Evolutionary conservation across 2,329 filamentous ascomycete species (phyloP).

Genomic region (Cercospora beticola): DNA sequence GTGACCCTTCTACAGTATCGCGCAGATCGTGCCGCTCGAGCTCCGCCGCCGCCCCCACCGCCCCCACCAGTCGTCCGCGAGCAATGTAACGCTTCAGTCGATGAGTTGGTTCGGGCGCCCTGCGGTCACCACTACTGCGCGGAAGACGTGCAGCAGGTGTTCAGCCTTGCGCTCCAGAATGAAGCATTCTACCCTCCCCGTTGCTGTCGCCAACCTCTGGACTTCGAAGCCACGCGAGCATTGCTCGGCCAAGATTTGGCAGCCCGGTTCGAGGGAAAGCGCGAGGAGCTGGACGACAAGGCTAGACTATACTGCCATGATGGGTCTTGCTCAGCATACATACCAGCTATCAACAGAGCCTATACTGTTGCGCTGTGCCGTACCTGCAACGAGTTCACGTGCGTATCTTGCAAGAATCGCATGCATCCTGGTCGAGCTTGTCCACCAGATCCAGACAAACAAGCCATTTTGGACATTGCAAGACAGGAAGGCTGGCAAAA

Average conservation of each 20-base stretch:
- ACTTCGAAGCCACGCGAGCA: background rate
- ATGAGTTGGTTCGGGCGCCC: background rate
- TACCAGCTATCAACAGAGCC: background rate
- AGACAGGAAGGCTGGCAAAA: conserved; percentile 10
- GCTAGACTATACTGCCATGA: conserved; percentile 19
- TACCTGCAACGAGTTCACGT: too few relatives aligned
- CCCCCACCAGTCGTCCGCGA: background rate
- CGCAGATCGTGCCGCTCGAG: background rate
- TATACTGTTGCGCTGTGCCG: too few relatives aligned
- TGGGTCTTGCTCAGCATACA: conserved; percentile 14
- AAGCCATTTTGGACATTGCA: too few relatives aligned
- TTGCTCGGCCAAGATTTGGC: background rate
- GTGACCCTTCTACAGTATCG: background rate
- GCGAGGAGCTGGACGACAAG: conserved; percentile 19
- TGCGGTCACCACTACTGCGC: conserved; percentile 16
- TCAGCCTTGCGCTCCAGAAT: conserved; percentile 9
- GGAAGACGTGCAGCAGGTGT: conserved; percentile 5
- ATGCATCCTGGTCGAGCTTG: too few relatives aligned
- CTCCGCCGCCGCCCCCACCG: background rate
- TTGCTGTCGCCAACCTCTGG: conserved; percentile 12
- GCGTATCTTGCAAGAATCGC: too few relatives aligned
- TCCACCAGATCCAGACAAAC: too few relatives aligned
- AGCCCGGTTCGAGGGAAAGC: background rate
- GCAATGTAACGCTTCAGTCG: background rate
- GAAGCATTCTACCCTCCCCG: conserved; percentile 18